Conservation (phyloP, 768 basidiomycete genomes). For the Pulveroboletus ravenelii region DNA sequence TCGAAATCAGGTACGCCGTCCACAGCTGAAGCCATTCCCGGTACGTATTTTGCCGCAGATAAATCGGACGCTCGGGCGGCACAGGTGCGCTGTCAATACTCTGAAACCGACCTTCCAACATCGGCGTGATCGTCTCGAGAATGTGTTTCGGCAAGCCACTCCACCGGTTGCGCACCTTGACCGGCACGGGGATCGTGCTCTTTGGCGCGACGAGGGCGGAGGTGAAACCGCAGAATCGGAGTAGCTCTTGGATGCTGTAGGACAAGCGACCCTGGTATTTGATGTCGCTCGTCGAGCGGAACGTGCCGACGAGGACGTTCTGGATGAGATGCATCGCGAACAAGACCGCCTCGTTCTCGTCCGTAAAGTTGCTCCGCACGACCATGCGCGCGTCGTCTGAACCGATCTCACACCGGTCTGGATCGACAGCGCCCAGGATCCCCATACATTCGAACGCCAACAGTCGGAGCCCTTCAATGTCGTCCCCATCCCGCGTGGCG, state of each 20-base stretch:
- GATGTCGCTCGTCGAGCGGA: conserved; percentile 91
- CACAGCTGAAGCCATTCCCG: conserved; percentile 95
- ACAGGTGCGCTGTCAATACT: conserved; percentile 41
- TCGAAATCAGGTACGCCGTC: conserved; percentile 75
- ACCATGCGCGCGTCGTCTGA: conserved; percentile 59
- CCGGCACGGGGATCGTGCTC: conserved; percentile 45
- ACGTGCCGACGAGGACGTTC: conserved; percentile 83
- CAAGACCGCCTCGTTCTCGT: conserved; percentile 65
- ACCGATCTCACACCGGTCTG: conserved; percentile 79
- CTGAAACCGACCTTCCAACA: conserved; percentile 67
- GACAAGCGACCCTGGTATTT: conserved; percentile 86
- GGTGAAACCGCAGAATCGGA: conserved; percentile 83
- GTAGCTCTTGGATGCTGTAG: conserved; percentile 86
- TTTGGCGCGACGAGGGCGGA: conserved; percentile 61
- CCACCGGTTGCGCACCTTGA: conserved; percentile 77
- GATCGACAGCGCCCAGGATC: conserved; percentile 89
- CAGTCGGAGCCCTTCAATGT: conserved; percentile 57
- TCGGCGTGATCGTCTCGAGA: conserved; percentile 78
- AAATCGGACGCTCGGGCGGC: conserved; percentile 65
- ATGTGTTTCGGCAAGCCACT: conserved; percentile 74
- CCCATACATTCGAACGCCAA: conserved; percentile 89
- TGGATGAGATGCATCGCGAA: conserved; percentile 87
- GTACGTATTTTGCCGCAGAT: conserved; percentile 71
- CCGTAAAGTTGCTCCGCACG: conserved; percentile 74
- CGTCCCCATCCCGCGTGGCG: conserved; percentile 76